Evolutionary conservation across 768 basidiomycete genomes (phyloP).

Genomic region (Krasilnikovozyma curviuscula): DNA sequence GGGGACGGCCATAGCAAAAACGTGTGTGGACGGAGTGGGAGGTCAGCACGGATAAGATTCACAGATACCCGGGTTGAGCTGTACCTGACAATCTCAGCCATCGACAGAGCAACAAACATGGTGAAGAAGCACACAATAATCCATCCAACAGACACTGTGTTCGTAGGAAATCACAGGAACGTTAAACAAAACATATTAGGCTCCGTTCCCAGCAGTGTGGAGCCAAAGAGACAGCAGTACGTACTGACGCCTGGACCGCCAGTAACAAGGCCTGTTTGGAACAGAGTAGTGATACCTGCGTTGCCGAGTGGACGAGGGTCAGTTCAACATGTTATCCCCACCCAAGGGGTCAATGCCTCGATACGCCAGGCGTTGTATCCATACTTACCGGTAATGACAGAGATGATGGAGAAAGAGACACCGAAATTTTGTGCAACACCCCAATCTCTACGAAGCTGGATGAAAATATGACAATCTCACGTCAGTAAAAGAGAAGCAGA

Average conservation of each 20-base stretch:
- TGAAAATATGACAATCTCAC: no score
- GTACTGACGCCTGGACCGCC: slow-evolving; percentile 44
- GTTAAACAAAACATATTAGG: background rate
- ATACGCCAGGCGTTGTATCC: background rate
- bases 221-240: no score
- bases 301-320: background rate
- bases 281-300: background rate
- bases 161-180: background rate
- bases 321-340: background rate
- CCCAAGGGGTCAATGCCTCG: background rate
- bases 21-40: background rate
- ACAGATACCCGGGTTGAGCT: slow-evolving; percentile 3
- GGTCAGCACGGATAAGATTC: background rate
- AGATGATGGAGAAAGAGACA: slow-evolving; percentile 52
- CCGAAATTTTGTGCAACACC: slow-evolving; percentile 17
- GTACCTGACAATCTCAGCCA: slow-evolving; percentile 47
- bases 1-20: background rate
- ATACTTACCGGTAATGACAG: slow-evolving; percentile 14
- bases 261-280: slow-evolving; percentile 32
- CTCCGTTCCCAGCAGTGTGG: no score
- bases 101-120: slow-evolving; percentile 49
- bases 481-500: no score
- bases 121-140: slow-evolving; percentile 34
- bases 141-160: slow-evolving; percentile 38
- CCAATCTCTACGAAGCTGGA: no score